A percentile compares a stretch with the other conserved stretches of the same genome.
These are phyloP conservation scores for Petunia secreta DNA, from an alignment of 257 asterid species.

Conservation along the genomic window DNA sequence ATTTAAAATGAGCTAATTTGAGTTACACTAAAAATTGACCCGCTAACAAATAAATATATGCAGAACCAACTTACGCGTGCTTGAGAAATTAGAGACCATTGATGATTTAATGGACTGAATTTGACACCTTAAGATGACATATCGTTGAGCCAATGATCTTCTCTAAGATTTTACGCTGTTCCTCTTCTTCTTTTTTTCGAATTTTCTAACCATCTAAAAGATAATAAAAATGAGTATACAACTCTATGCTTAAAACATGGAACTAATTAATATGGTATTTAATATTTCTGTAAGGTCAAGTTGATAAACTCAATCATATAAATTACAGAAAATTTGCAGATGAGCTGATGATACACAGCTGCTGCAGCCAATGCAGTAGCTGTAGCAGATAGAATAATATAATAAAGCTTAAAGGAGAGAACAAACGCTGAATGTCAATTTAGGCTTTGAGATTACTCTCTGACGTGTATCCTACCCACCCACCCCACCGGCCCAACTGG, in stretches of 20 bases:
- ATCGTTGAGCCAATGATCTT: too few species aligned
- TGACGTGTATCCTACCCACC: conserved; percentile 17
- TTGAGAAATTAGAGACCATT: too few species aligned
- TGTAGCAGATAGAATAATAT: neutral
- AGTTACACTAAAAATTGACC: too few species aligned
- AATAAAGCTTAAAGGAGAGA: neutral
- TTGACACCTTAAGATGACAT: too few species aligned
- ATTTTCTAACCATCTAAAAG: too few species aligned
- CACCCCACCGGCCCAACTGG: neutral
- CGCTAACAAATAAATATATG: too few species aligned
- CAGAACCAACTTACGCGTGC: too few species aligned
- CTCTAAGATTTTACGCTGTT: neutral
- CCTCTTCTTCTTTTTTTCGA: neutral
- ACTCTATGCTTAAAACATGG: neutral
- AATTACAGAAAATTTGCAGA: neutral
- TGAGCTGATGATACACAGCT: neutral
- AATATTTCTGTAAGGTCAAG: neutral
- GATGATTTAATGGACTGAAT: too few species aligned
- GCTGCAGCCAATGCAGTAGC: neutral
- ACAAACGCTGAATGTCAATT: neutral
- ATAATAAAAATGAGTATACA: neutral
- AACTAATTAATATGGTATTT: neutral
- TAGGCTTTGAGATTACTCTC: conserved; percentile 23
- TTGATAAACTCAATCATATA: neutral
- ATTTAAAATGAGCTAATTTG: too few species aligned